Evolutionary conservation across 345 rosid genomes (phyloP), one percentile per base, ranked within the genome.

Genomic region (Streptanthus diversifolius): DNA sequence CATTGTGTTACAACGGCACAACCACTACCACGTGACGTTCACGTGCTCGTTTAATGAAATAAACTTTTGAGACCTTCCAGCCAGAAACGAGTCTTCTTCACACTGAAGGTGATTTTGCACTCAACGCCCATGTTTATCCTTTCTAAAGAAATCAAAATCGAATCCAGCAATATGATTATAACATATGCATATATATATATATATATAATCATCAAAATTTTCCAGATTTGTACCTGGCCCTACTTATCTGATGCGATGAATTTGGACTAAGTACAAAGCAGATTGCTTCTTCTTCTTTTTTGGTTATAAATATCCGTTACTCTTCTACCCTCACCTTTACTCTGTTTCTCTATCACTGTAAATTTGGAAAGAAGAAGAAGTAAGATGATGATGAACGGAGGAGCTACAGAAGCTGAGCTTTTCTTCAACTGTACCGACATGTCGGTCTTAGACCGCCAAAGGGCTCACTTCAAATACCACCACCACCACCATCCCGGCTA

Each of bases 401-500:
- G 57, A 63, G 32, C 44, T 70, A 19, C 25, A 9, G 71, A 57
- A 47, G 8, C 55, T 54, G 62, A 77, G 21, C 22, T 48, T 70
- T 37, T 76, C 0, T 37, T 41, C 73, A 62, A 86, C 8, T 79
- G 70, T 68, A 36, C 86, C 3, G 88, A 84, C 78, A 68, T 81
- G 85, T 85, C 90, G 1, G 88, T 84, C 60, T 80, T 87, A 24
- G 96, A 90, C 53, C 75, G 93, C 49, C 96, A 89, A 75, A 77
- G 81, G 33, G 82, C 82, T 68, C 70, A 73, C 33, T 63, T 77
- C 58, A 77, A 78, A 61, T 76, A 19, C 29, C 54, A 84, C 81
- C 82, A 19, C 29, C 54, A 84, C 81, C 82, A 82, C 21, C 80
- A 80, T 12, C 81, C 80, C 1, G 76, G 53, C 25, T 55, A 66